These are phyloP conservation scores for Mytilinidion resinicola DNA, from an alignment of 495 filamentous ascomycete species.

Conservation along the genomic window DNA sequence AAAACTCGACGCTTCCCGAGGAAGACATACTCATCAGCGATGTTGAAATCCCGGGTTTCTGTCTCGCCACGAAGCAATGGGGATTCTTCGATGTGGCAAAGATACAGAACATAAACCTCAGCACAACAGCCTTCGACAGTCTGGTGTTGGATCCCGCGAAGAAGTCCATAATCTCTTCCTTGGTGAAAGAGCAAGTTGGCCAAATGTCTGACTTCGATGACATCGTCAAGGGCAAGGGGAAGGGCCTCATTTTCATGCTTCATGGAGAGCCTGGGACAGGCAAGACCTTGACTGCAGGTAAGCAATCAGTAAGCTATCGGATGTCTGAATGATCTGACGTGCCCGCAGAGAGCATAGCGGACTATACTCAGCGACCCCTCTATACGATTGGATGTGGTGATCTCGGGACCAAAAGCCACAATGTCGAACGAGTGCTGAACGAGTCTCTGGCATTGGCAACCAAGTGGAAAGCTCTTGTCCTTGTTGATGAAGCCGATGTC, in stretches of 20 bases:
- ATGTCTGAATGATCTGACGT: no score
- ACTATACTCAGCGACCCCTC: conserved; percentile 16
- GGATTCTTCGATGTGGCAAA: background rate
- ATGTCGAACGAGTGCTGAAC: background rate
- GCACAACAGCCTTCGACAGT: background rate
- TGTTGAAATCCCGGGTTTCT: background rate
- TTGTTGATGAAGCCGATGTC: conserved; percentile 35
- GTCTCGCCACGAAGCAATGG: background rate
- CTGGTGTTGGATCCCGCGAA: background rate
- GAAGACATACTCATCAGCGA: background rate
- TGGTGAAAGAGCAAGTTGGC: background rate
- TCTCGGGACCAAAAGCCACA: background rate
- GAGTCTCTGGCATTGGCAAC: conserved; percentile 1
- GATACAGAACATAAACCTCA: background rate
- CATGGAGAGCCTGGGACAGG: conserved; percentile 12
- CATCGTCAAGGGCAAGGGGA: conserved; percentile 11
- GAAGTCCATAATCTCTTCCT: background rate
- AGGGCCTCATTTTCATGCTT: conserved; percentile 14
- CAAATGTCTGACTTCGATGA: background rate
- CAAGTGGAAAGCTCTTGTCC: conserved; percentile 26
- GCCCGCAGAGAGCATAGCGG: conserved; percentile 13
- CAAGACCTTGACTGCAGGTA: conserved; percentile 14
- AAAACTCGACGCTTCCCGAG: background rate
- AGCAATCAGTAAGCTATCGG: no score
- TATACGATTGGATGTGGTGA: conserved; percentile 12